A percentile compares a stretch with the other conserved stretches of the same genome.
Conservation (phyloP, 31 red algal genomes). For the Odonthalia washingtoniensis region DNA sequence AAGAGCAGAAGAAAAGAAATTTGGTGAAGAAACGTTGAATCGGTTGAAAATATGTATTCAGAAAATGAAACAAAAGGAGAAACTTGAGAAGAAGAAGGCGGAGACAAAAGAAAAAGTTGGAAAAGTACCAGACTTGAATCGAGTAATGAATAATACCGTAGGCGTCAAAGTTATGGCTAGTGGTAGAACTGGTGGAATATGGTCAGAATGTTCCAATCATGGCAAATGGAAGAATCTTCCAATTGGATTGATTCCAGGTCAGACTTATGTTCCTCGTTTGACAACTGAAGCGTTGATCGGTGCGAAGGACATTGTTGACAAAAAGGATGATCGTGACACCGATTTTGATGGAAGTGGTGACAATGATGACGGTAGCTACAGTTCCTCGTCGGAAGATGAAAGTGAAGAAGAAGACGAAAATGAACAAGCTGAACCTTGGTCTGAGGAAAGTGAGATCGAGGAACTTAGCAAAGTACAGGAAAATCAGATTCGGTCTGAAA, state of each 20-base stretch:
- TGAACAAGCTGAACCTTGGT: no score
- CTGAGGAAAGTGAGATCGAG: no score
- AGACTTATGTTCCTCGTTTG: conserved; percentile 23
- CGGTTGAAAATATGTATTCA: background rate
- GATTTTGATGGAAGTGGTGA: background rate
- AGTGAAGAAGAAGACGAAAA: no score
- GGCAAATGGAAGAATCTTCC: conserved; percentile 35
- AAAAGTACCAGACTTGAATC: background rate
- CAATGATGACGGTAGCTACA: background rate
- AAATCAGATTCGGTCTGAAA: no score
- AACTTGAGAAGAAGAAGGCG: background rate
- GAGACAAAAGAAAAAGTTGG: background rate
- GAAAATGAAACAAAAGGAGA: no score
- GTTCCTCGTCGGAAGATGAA: background rate
- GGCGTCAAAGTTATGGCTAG: background rate
- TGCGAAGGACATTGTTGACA: background rate
- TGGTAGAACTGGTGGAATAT: background rate
- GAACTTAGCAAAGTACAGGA: no score
- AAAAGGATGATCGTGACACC: background rate
- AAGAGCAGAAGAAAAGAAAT: background rate
- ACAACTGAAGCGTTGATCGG: no score
- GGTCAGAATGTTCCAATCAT: conserved; percentile 39
- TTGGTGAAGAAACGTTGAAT: background rate
- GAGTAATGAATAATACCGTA: background rate
- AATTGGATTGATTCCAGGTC: conserved; percentile 56